phyloP scores from a whole-genome alignment of 257 asterid genomes.

The Linderniella brevidens region DNA sequence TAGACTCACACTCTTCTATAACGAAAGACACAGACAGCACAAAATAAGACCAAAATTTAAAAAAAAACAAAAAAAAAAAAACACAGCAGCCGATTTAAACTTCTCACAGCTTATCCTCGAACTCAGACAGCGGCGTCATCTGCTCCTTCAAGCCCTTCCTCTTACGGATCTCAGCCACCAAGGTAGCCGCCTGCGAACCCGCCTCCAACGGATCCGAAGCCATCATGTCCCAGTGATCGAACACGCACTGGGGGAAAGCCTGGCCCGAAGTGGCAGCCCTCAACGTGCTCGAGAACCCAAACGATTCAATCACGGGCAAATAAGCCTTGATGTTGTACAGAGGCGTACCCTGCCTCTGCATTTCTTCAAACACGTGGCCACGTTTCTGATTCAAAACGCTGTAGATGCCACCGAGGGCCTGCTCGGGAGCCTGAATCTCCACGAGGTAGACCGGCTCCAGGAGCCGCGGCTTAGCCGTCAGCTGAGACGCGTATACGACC shows the following conservation, averaged over 20 bases:
- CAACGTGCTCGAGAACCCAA: neutral
- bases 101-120: slow-evolving; percentile 7
- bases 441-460: neutral
- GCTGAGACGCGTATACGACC: neutral
- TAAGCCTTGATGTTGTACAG: slow-evolving; percentile 2
- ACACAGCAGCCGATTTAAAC: too few species aligned
- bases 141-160: slow-evolving; percentile 9
- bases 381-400: neutral
- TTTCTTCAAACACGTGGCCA: neutral
- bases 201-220: slow-evolving; percentile 4
- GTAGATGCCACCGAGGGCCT: neutral
- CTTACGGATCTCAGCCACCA: slow-evolving; percentile 5
- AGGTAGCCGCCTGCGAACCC: slow-evolving; percentile 7
- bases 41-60: too few species aligned
- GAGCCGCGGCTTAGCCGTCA: neutral
- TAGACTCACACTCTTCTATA: too few species aligned
- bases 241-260: neutral
- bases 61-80: too few species aligned
- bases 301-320: neutral
- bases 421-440: neutral
- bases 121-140: slow-evolving; percentile 7
- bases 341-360: neutral
- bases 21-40: too few species aligned
- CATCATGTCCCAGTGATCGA: neutral
- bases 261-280: neutral